These are phyloP conservation scores for Starmerella sirachaensis DNA, from an alignment of 805 yeast species.

Conservation along the genomic window DNA sequence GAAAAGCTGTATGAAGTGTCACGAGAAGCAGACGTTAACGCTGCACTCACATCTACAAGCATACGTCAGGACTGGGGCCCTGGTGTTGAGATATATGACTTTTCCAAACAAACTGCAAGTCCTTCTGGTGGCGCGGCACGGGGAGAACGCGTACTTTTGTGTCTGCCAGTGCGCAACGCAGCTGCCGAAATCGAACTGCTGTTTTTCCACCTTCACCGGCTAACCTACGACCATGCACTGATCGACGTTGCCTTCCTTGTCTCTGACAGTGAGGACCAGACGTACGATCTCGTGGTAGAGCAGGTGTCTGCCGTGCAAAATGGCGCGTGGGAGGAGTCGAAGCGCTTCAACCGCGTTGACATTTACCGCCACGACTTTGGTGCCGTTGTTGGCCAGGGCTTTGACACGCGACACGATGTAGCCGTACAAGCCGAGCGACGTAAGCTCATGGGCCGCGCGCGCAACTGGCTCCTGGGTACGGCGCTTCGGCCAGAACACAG, in stretches of 20 bases:
- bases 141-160: conserved; percentile 62
- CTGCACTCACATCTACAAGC: no score
- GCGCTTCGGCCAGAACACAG: conserved; percentile 86
- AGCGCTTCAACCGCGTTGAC: conserved; percentile 65
- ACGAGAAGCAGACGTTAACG: not conserved
- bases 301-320: conserved; percentile 41
- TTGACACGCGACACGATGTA: conserved; percentile 87
- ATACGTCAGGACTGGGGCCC: conserved; percentile 14
- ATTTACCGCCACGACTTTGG: conserved; percentile 89
- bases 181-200: conserved; percentile 78
- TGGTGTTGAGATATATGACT: conserved; percentile 54
- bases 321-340: conserved; percentile 26
- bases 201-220: conserved; percentile 61
- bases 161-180: conserved; percentile 87
- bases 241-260: conserved; percentile 73
- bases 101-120: conserved; percentile 26
- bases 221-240: conserved; percentile 68
- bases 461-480: conserved; percentile 84
- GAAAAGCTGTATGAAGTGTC: not conserved
- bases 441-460: conserved; percentile 87
- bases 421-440: conserved; percentile 93
- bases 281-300: conserved; percentile 29
- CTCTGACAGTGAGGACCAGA: conserved; percentile 76
- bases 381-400: conserved; percentile 82
- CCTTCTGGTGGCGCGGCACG: conserved; percentile 30